Base-by-base conservation (phyloP, 2,329 filamentous ascomycete genomes). In the Gnomoniopsis sp. region DNA sequence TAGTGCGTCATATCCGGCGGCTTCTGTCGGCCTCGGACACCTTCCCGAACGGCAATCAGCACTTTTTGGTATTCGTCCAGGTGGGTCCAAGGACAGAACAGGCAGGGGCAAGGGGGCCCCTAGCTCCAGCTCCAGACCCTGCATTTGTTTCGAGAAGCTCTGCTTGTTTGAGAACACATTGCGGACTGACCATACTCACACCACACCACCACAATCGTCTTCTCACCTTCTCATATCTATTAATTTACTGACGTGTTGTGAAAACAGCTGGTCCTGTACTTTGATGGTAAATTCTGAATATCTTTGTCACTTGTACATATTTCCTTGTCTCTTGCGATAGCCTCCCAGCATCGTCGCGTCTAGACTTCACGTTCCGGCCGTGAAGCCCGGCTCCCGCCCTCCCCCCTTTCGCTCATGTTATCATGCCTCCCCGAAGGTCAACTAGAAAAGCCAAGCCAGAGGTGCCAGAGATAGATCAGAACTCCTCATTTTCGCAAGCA, bases 401-500 rank as follows among this genome's bases (percentile, higher is more conserved):
- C 19, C 46, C 44, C 59, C 11, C 21, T 22, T n/a, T 10, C 21
- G 17, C 11, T 19, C 30, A 15, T 21, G 17, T n/a, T 60, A 55
- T 44, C 33, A 82, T 69, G 68, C 62, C 67, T 44, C 63, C 67
- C 49, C 52, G 44, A 49, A 62, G 48, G 41, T 14, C 59, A 54
- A 64, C 63, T 59, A 69, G 15, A 62, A 70, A 54, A 66, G 43
- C 54, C n/a, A 62, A 56, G 36, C 48, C 56, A 51, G 23, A 34
- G 14, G n/a, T 52, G 15, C 47, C 52, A 41, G 55, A 55, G 21
- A 68, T 70, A 52, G 67, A 70, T 49, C 65, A 68, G 52, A 67
- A 68, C 50, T 68, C 72, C 8, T 70, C 74, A 43, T 75, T 79
- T 67, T 79, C 78, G 3, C 77, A 78, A n/a, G 74, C 81, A 60